These are phyloP conservation scores for Arabidopsis thaliana DNA, from an alignment of 345 rosid genomes.

Conservation along the genomic window DNA sequence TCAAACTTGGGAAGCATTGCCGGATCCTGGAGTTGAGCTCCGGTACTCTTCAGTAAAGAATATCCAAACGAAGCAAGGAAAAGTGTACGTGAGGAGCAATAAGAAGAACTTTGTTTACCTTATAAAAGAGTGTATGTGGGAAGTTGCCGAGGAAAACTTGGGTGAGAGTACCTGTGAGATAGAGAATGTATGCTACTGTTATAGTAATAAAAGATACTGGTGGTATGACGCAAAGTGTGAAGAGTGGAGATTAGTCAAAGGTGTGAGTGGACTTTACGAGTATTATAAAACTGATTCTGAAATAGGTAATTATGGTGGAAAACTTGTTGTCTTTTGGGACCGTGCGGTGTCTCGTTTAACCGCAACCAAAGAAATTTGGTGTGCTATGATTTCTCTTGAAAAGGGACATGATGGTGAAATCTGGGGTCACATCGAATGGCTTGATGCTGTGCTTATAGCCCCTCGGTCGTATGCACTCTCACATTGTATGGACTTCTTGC, in stretches of 20 bases:
- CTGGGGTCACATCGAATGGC: constrained; percentile 2
- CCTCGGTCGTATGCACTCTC: neutral
- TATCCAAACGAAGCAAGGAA: neutral
- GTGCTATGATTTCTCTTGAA: neutral
- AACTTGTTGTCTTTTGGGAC: constrained; percentile 7
- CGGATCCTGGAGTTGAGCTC: constrained; percentile 14
- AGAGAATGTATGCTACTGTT: neutral
- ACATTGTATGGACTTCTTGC: too few species aligned
- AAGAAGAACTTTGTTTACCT: neutral
- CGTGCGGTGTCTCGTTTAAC: neutral
- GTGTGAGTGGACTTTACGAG: neutral
- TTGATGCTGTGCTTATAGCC: neutral
- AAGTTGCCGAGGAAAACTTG: neutral
- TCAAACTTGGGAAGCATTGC: constrained; percentile 23
- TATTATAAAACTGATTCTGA: neutral
- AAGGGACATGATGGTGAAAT: neutral
- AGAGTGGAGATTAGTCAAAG: neutral
- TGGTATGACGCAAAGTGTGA: neutral
- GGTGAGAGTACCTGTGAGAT: neutral
- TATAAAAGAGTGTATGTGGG: constrained; percentile 3
- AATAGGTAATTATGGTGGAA: neutral
- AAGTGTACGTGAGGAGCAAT: neutral
- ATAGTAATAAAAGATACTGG: neutral
- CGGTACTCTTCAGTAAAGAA: neutral
- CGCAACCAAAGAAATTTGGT: neutral